Conservation (phyloP, 2,329 filamentous ascomycete species). For the Aspergillus sp. region DNA sequence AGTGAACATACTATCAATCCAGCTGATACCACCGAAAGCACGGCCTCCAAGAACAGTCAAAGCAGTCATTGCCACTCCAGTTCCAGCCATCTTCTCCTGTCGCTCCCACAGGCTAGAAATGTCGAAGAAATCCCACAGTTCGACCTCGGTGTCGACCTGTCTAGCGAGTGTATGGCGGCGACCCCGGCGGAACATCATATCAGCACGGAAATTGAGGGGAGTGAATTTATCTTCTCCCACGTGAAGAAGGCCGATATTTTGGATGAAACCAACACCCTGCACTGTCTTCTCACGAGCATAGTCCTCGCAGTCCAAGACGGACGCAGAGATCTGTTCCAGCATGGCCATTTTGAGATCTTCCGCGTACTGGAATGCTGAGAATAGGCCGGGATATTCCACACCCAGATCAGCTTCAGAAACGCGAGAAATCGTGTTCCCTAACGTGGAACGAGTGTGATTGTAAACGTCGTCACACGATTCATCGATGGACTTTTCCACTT, state of each 20-base stretch:
- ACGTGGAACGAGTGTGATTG: slow-evolving; percentile 70
- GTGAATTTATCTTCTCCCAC: slow-evolving; percentile 78
- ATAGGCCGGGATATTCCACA: slow-evolving; percentile 81
- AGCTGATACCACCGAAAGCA: slow-evolving; percentile 77
- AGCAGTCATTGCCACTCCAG: slow-evolving; percentile 90
- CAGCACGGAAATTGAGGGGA: slow-evolving; percentile 81
- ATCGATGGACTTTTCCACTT: slow-evolving; percentile 79
- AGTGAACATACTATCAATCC: slow-evolving; percentile 83
- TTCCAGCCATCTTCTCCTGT: slow-evolving; percentile 92
- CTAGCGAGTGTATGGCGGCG: slow-evolving; percentile 77
- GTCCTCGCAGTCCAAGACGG: slow-evolving; percentile 78
- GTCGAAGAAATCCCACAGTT: slow-evolving; percentile 93
- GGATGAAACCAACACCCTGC: slow-evolving; percentile 79
- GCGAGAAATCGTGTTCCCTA: slow-evolving; percentile 71
- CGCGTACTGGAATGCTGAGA: slow-evolving; percentile 84
- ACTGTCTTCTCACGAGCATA: slow-evolving; percentile 76
- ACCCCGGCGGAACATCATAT: slow-evolving; percentile 84
- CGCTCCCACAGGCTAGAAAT: slow-evolving; percentile 75
- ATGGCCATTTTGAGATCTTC: slow-evolving; percentile 91
- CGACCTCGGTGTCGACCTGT: slow-evolving; percentile 82
- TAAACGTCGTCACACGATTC: slow-evolving; percentile 83
- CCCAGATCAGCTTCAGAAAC: slow-evolving; percentile 76
- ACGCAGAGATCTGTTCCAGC: slow-evolving; percentile 78
- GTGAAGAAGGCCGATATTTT: slow-evolving; percentile 82
- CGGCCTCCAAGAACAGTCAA: slow-evolving; percentile 80